phyloP scores from a whole-genome alignment of 768 basidiomycete species.

The Agrocybe pediades region DNA sequence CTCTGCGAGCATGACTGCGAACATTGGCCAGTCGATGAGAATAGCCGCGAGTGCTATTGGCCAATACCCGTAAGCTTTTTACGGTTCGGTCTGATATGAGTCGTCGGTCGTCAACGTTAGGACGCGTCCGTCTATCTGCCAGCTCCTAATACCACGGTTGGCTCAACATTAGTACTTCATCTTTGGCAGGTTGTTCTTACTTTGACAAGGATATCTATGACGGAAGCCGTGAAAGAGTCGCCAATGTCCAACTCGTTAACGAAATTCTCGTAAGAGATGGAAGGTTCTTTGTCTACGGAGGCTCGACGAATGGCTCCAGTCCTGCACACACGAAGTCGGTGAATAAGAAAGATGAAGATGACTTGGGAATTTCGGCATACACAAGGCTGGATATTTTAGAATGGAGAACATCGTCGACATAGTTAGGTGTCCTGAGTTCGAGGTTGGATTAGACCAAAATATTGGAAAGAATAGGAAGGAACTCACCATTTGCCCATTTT shows the following conservation, averaged over 20 bases:
- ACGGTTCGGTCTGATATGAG: conserved; percentile 72
- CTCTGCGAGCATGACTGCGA: conserved; percentile 38
- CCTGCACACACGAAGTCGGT: conserved; percentile 33
- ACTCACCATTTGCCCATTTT: conserved; percentile 76
- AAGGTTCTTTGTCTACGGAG: conserved; percentile 67
- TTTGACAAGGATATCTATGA: conserved; percentile 79
- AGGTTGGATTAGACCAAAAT: not conserved
- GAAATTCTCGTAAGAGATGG: conserved; percentile 74
- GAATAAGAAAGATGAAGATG: not conserved
- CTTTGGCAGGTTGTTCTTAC: conserved; percentile 38
- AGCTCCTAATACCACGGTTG: conserved; percentile 54
- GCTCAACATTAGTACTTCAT: not conserved
- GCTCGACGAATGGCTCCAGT: conserved; percentile 73
- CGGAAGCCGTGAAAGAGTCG: conserved; percentile 76
- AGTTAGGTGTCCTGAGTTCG: conserved; percentile 61
- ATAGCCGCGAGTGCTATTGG: conserved; percentile 55
- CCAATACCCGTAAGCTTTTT: conserved; percentile 59
- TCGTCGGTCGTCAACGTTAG: conserved; percentile 51
- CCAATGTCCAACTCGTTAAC: conserved; percentile 77
- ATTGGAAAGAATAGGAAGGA: not conserved
- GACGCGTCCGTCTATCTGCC: conserved; percentile 68
- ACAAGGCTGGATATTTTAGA: conserved; percentile 77
- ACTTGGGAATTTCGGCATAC: conserved; percentile 44
- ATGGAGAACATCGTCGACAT: conserved; percentile 72
- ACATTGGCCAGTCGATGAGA: conserved; percentile 33